Evolutionary conservation across 164 flowering plant species (phyloP).

Genomic region (Magnolia kwangsiensis): DNA sequence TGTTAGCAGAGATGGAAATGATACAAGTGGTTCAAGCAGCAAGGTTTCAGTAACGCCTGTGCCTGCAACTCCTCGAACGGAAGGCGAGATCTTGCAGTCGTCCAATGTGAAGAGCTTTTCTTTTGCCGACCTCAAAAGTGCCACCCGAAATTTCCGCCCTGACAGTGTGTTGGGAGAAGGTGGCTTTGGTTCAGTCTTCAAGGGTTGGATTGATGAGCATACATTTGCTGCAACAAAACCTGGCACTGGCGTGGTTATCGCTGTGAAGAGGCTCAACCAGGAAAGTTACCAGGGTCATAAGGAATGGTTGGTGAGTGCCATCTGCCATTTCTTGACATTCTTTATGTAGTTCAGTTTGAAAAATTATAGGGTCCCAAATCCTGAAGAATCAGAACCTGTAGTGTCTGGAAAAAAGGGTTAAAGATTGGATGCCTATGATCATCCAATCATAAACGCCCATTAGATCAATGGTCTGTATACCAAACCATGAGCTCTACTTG

Average conservation of each 20-base stretch:
- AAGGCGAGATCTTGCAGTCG: conserved; percentile 64
- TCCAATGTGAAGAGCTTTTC: conserved; percentile 58
- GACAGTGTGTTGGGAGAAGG: conserved; percentile 91
- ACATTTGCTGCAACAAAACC: conserved; percentile 57
- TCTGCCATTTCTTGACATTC: not conserved
- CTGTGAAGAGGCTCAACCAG: conserved; percentile 74
- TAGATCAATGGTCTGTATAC: not conserved
- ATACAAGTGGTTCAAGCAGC: conserved; percentile 36
- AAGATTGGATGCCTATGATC: not conserved
- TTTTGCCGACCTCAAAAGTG: conserved; percentile 54
- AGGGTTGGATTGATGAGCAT: conserved; percentile 82
- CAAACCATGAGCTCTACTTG: not conserved
- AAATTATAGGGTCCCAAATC: too few relatives aligned
- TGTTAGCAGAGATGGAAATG: conserved; percentile 34
- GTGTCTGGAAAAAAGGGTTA: not conserved
- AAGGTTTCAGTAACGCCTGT: conserved; percentile 29
- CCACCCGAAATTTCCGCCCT: conserved; percentile 85
- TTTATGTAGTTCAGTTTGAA: not conserved
- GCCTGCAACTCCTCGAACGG: conserved; percentile 50
- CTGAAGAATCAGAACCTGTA: too few relatives aligned
- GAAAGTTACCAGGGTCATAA: conserved; percentile 75
- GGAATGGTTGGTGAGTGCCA: conserved; percentile 81
- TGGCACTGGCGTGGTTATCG: conserved; percentile 69
- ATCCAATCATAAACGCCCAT: not conserved
- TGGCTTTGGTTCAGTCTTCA: conserved; percentile 83